Conservation (phyloP, 306 rosid species). For the Spatholobus suberectus region DNA sequence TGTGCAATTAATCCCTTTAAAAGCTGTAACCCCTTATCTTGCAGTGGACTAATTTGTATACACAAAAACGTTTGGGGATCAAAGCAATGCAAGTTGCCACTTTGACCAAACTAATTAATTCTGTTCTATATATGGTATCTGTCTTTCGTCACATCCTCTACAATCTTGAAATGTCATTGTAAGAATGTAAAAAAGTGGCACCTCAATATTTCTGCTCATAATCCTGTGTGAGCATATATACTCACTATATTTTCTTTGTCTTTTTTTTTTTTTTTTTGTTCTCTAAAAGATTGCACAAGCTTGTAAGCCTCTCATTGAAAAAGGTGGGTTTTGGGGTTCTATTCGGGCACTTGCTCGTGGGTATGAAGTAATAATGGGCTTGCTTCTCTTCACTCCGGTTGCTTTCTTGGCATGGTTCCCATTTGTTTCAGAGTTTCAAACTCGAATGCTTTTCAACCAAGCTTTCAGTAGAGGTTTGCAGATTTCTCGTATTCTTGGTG, state of each 20-base stretch:
- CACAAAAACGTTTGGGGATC: not conserved
- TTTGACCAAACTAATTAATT: not conserved
- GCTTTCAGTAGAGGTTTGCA: slow-evolving; percentile 98
- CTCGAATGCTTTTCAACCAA: slow-evolving; percentile 96
- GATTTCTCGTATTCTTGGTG: slow-evolving; percentile 95
- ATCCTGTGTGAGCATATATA: slow-evolving; percentile 2
- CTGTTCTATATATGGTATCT: not conserved
- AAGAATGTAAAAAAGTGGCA: not conserved
- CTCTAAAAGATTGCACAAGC: slow-evolving; percentile 89
- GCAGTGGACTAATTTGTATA: not conserved
- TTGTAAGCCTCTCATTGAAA: slow-evolving; percentile 65
- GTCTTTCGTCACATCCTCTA: not conserved
- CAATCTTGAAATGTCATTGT: not conserved
- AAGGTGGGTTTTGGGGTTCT: slow-evolving; percentile 72
- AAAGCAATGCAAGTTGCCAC: not conserved
- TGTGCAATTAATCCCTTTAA: too few species aligned
- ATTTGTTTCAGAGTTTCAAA: slow-evolving; percentile 94
- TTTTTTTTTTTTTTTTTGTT: not conserved
- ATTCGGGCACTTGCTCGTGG: slow-evolving; percentile 81
- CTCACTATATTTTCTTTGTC: not conserved
- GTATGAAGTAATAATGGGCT: slow-evolving; percentile 81
- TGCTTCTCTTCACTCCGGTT: slow-evolving; percentile 89
- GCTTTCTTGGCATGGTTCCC: slow-evolving; percentile 99
- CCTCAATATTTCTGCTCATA: slow-evolving; percentile 14
- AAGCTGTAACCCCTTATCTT: not conserved